Percentiles rank a stretch among this genome's conserved stretches.
Evolutionary conservation across 306 rosid species (phyloP).

Genomic region (Lablab purpureus): DNA sequence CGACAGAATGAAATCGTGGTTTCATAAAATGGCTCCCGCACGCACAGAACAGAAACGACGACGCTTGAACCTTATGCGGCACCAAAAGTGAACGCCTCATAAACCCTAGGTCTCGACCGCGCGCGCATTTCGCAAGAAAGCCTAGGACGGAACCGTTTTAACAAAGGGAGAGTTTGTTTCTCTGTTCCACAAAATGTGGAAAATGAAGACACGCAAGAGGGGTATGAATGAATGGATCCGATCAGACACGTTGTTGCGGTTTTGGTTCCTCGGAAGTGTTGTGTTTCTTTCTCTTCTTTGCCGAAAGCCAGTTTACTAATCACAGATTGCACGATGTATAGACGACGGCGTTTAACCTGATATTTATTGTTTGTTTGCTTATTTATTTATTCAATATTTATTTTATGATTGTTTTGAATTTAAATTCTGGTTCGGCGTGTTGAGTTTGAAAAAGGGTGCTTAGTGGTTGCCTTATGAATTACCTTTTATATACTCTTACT

Average conservation of each 20-base stretch:
- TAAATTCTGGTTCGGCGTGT: not conserved
- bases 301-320: not conserved
- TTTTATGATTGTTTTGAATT: not conserved
- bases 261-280: not conserved
- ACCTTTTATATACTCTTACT: not conserved
- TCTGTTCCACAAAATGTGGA: not conserved
- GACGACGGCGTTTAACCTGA: conserved; percentile 37
- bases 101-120: conserved; percentile 73
- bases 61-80: conserved; percentile 50
- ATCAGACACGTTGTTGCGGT: conserved; percentile 48
- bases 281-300: not conserved
- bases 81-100: conserved; percentile 60
- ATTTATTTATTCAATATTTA: not conserved
- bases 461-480: not conserved
- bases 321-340: not conserved
- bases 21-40: not conserved
- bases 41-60: not conserved
- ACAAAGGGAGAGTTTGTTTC: not conserved
- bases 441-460: conserved; percentile 11
- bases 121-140: conserved; percentile 50
- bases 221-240: not conserved
- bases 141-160: not conserved
- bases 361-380: not conserved
- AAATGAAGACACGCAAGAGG: not conserved
- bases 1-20: conserved; percentile 34